Conservation (phyloP, 2,329 filamentous ascomycete species). For the Monosporascus sp. region DNA sequence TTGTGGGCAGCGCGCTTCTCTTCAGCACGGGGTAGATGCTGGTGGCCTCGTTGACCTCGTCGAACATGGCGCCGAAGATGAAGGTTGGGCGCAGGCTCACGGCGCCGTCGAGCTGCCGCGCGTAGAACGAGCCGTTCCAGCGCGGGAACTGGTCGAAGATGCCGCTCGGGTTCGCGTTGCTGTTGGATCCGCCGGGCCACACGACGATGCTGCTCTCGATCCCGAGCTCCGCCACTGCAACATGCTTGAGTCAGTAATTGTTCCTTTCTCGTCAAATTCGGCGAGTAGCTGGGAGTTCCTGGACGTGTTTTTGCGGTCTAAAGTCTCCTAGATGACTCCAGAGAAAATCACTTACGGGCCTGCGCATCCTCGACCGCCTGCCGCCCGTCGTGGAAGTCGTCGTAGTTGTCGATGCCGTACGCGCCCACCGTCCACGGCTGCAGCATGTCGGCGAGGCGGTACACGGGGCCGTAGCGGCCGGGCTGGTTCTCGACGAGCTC, state of each 20-base stretch:
- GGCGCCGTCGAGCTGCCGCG: slow-evolving; percentile 19
- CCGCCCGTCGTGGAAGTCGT: slow-evolving; percentile 15
- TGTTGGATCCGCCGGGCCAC: slow-evolving; percentile 21
- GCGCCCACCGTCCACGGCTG: slow-evolving; percentile 23
- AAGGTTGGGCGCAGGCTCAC: slow-evolving; percentile 18
- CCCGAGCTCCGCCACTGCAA: slow-evolving; percentile 8
- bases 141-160: slow-evolving; percentile 19
- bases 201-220: slow-evolving; percentile 22
- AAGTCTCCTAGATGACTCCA: too few relatives aligned
- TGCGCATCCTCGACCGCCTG: slow-evolving; percentile 17
- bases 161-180: slow-evolving; percentile 12
- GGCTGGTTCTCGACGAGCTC: slow-evolving; percentile 16
- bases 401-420: slow-evolving; percentile 16
- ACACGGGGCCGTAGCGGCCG: slow-evolving; percentile 17
- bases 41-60: slow-evolving; percentile 22
- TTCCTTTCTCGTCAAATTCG: too few relatives aligned
- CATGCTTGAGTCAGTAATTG: too few relatives aligned
- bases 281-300: too few relatives aligned
- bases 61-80: slow-evolving; percentile 23
- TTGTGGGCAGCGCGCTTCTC: slow-evolving; percentile 16
- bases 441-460: slow-evolving; percentile 21
- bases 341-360: slow-evolving; percentile 1
- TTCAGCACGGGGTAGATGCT: slow-evolving; percentile 17
- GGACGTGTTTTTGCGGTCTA: too few relatives aligned
- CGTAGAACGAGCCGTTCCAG: slow-evolving; percentile 21